Conservation (phyloP, 768 basidiomycete genomes). For the Auriscalpium microsporum region DNA sequence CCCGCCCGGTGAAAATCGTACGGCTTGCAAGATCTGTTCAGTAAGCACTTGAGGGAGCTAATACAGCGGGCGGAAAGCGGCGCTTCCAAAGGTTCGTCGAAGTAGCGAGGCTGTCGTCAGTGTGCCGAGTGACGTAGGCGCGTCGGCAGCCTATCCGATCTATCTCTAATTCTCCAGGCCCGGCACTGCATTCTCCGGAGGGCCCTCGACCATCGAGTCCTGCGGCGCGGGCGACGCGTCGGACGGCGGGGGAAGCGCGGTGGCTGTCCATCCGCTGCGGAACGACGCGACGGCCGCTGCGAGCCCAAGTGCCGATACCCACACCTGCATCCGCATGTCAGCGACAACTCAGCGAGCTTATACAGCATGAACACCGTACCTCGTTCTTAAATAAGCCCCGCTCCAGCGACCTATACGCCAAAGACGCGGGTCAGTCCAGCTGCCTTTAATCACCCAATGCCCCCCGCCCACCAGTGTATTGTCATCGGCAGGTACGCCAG, state of each 20-base stretch:
- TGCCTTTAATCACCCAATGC: not conserved
- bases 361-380: not conserved
- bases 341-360: not conserved
- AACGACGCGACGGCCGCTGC: conserved; percentile 11
- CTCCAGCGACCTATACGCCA: conserved; percentile 8
- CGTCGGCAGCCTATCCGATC: too few relatives aligned
- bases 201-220: too few relatives aligned
- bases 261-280: conserved; percentile 13
- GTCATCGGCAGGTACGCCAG: conserved; percentile 74
- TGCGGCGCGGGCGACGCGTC: not conserved
- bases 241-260: not conserved
- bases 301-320: conserved; percentile 8
- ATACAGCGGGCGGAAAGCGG: too few relatives aligned
- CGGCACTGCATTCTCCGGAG: too few relatives aligned
- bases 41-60: too few relatives aligned
- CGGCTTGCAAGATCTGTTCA: too few relatives aligned
- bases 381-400: conserved; percentile 14
- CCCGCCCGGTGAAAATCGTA: too few relatives aligned
- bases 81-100: too few relatives aligned
- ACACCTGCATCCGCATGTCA: not conserved
- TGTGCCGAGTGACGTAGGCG: too few relatives aligned
- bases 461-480: conserved; percentile 58
- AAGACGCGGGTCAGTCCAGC: not conserved
- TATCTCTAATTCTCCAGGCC: too few relatives aligned
- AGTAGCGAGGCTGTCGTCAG: too few relatives aligned